These are phyloP conservation scores for Ascosphaera apis DNA, from an alignment of 2,329 filamentous ascomycete species.

Conservation along the genomic window DNA sequence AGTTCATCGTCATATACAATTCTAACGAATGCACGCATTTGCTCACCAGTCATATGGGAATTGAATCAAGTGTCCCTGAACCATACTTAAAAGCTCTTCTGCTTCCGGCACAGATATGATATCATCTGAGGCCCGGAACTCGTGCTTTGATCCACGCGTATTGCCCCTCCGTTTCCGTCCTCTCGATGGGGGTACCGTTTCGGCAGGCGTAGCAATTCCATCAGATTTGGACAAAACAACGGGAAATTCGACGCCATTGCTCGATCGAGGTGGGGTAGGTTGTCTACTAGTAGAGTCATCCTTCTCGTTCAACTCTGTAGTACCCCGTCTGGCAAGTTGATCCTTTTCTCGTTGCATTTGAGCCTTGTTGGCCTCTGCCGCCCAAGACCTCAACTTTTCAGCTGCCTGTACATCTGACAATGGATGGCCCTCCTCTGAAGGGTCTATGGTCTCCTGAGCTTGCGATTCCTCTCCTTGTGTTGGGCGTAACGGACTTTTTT, in stretches of 20 bases:
- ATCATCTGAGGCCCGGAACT: conserved; percentile 40
- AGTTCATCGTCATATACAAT: conserved; percentile 1
- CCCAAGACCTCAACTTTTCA: conserved; percentile 15
- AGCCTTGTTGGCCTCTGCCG: conserved; percentile 12
- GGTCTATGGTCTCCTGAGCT: conserved; percentile 12
- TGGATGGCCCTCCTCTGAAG: too few species aligned
- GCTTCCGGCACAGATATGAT: conserved; percentile 53
- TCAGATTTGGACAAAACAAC: too few species aligned
- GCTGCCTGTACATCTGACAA: conserved; percentile 10
- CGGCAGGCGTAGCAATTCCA: too few species aligned
- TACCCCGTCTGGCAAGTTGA: conserved; percentile 12
- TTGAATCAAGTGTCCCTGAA: conserved; percentile 71
- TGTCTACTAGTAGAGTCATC: too few species aligned
- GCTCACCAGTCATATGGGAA: conserved; percentile 81
- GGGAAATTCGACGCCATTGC: too few species aligned
- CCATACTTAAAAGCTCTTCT: conserved; percentile 55
- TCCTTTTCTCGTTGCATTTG: conserved; percentile 14
- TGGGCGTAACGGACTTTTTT: conserved; percentile 11
- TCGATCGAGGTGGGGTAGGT: too few species aligned
- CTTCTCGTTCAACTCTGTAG: conserved; percentile 21
- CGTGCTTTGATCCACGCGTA: conserved; percentile 23
- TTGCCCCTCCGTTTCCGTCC: conserved; percentile 21
- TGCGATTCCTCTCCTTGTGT: too few species aligned
- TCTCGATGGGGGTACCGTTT: too few species aligned
- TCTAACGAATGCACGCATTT: conserved; percentile 1